phyloP scores from a whole-genome alignment of 176 grass and related monocot genomes.

The Oryza brachyantha region DNA sequence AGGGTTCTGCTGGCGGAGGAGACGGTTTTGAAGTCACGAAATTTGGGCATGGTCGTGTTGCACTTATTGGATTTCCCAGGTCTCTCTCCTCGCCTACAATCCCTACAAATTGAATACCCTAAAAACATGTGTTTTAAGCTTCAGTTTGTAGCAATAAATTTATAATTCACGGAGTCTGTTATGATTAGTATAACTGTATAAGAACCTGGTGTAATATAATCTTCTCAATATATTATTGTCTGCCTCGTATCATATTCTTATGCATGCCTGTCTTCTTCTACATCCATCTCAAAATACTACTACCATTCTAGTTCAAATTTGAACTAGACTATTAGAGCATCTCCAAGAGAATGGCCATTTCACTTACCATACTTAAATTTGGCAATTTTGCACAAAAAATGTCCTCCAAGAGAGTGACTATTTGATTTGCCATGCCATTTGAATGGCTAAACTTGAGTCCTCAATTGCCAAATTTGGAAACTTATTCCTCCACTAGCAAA shows the following conservation, averaged over 20 bases:
- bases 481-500: no score
- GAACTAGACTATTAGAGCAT: no score
- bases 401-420: no score
- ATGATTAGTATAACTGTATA: not conserved
- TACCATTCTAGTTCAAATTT: no score
- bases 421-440: no score
- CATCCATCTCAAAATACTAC: no score
- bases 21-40: conserved; percentile 99
- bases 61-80: conserved; percentile 98
- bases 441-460: no score
- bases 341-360: no score
- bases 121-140: not conserved
- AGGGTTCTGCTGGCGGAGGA: conserved; percentile 89
- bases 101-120: not conserved
- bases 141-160: not conserved
- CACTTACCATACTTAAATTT: no score
- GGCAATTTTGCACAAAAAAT: no score
- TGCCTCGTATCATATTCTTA: conserved; percentile 28
- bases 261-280: conserved; percentile 14
- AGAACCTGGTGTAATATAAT: conserved; percentile 4
- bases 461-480: no score
- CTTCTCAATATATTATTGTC: not conserved
- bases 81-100: conserved; percentile 31
- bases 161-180: not conserved
- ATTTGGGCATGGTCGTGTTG: conserved; percentile 97